Evolutionary conservation across 306 rosid genomes (phyloP), one percentile per base, ranked within the genome.

Genomic region (Calophaca sinica): DNA sequence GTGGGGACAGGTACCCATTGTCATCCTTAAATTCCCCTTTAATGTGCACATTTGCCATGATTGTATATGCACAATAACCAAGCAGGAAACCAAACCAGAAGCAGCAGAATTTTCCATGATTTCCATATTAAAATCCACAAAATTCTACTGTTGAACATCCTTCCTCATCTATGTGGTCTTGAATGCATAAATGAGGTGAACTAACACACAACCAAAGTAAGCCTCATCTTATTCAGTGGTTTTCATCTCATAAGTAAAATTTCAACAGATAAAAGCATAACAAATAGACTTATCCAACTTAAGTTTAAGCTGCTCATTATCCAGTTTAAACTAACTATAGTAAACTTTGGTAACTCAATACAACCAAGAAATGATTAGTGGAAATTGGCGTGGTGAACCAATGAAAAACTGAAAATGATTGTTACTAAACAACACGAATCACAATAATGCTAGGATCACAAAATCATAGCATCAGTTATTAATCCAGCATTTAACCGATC

Each of bases 121-220:
- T 62, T 63, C 44, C 51, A 62, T 38, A 7, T 32, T 1, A 53
- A 42, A 63, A 32, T 51, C 33, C 61, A 11, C 31, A 63, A 79
- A 46, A 62, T 4, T 49, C 15, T 8, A 52, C 35, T 54, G 7
- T 32, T 4, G 60, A 62, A 60, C 42, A 70, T n/a, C 33, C 32
- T 20, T 15, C 57, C 13, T 55, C 67, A 57, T 46, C 42, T 28
- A 68, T 39, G 41, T 14, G 31, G 32, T 5, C 66, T 61, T 33
- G 2, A n/a, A 68, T 9, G 64, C 33, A n/a, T 39, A 65, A 38
- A 13, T 42, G n/a, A 50, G 36, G 59, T 62, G 60, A 70, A 79
- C 59, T 32, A 79, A 52, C 41, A 38, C 6, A 12, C 35, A 74
- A 38, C 58, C 62, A 49, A 74, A 13, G 36, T 26, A 31, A 46